Conservation (phyloP, 164 flowering plant species). For the Vitis labrusca region DNA sequence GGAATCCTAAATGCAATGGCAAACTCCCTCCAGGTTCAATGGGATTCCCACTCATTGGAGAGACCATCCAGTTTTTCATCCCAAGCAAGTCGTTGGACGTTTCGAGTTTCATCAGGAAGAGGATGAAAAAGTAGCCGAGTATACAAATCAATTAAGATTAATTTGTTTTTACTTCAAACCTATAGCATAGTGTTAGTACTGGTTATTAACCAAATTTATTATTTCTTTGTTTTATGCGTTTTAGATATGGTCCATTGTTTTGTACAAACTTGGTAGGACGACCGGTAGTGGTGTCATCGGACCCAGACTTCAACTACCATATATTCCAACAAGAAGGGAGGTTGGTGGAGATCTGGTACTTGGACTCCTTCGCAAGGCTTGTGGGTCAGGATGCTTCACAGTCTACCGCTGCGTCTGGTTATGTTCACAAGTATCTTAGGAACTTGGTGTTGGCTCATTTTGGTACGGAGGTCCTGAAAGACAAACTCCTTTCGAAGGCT, state of each 20-base stretch:
- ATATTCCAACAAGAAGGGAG: constrained; percentile 18
- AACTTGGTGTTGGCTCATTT: constrained; percentile 4
- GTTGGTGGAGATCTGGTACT: constrained; percentile 11
- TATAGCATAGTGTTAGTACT: too few relatives aligned
- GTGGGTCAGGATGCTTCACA: not conserved
- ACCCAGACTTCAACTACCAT: constrained; percentile 15
- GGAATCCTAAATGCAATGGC: constrained; percentile 22
- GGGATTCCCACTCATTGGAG: constrained; percentile 43
- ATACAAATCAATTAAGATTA: too few relatives aligned
- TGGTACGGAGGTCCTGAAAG: constrained; percentile 7
- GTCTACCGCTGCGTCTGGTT: not conserved
- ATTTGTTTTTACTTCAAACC: not conserved
- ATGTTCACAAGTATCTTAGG: constrained; percentile 7
- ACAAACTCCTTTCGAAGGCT: not conserved
- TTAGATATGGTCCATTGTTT: constrained; percentile 13
- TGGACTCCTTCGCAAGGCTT: constrained; percentile 4
- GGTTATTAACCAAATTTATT: too few relatives aligned
- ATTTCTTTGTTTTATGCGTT: not conserved
- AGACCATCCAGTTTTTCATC: constrained; percentile 28
- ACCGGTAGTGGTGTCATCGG: constrained; percentile 9
- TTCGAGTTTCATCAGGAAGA: constrained; percentile 26
- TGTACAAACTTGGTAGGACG: constrained; percentile 13
- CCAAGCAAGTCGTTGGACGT: constrained; percentile 29
- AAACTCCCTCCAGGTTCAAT: constrained; percentile 40
- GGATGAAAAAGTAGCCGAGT: constrained; percentile 26